Evolutionary conservation across 495 filamentous ascomycete species (phyloP).

Genomic region (Clohesyomyces aquaticus): DNA sequence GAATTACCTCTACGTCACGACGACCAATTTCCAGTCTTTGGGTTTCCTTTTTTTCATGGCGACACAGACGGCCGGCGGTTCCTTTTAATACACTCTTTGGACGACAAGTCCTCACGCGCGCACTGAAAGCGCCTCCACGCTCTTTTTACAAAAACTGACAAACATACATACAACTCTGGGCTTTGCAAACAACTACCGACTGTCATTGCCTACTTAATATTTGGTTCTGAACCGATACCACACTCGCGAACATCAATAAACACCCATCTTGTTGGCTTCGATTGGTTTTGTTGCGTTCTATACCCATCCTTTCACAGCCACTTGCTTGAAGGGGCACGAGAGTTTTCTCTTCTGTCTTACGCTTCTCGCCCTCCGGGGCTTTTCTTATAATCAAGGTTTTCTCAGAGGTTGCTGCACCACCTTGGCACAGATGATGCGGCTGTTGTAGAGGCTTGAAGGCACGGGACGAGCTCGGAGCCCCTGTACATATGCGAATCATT

Average conservation of each 20-base stretch:
- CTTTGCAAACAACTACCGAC: not conserved
- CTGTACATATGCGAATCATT: conserved; percentile 17
- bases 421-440: too few species aligned
- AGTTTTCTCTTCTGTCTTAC: conserved; percentile 15
- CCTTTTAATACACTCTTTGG: conserved; percentile 26
- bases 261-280: conserved; percentile 19
- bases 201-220: conserved; percentile 16
- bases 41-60: conserved; percentile 13
- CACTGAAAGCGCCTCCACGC: conserved; percentile 16
- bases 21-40: conserved; percentile 24
- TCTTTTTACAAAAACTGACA: conserved; percentile 14
- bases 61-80: conserved; percentile 22
- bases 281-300: conserved; percentile 20
- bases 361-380: conserved; percentile 6
- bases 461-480: not conserved
- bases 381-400: conserved; percentile 27
- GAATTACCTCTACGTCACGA: conserved; percentile 12
- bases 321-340: not conserved
- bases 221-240: not conserved
- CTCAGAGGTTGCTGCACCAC: not conserved
- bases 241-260: conserved; percentile 5
- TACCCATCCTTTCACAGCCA: conserved; percentile 12
- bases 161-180: not conserved
- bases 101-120: not conserved
- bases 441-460: too few species aligned